Evolutionary conservation across 1,139 yeast species (phyloP), one percentile per base, ranked within the genome.

Genomic region (Sugiyamaella pinicola): DNA sequence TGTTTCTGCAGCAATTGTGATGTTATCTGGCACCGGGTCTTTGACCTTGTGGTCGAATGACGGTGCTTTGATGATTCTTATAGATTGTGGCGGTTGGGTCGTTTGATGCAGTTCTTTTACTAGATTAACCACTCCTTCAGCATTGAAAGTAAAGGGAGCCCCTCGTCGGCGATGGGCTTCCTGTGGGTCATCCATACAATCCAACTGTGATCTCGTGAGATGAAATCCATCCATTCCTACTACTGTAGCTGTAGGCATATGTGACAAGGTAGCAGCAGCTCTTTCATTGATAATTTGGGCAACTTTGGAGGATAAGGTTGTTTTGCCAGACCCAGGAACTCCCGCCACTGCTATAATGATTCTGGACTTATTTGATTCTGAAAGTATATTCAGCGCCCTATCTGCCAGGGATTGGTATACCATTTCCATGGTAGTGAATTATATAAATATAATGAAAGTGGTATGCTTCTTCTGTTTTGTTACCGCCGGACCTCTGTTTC

Each of bases 171-270:
- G 68, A 35, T 82, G 71, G 0, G 96, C 93, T 37, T 71, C 74
- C 5, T 65, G 74, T 0, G 87, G 75, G 60, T 88, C 78, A 2
- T 73, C 69, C 66, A 86, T 76, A 45, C 69, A 58, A 22, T 71
- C 74, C 29, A 91, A 71, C 49, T 80, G 78, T 0, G 68, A 58
- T 39, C 93, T 71, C 9, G 89, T 82, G 29, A 82, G 74, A 67
- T 91, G 98, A 65, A 79, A 91, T 9, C 98, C 98, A 70, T 91
- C 97, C 84, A 81, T 82, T 9, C 85, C 82, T 1, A 83, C 71
- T 5, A 61, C 65, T 6, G 56, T 56, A 0, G 69, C 62, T n/a
- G 58, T 42, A 29, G 44, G 9, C 4, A 9, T 42, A 28, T 12
- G 28, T 29, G 40, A 26, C 2, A 15, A 28, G 44, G 46, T 1